phyloP scores from a whole-genome alignment of 176 grass and related monocot genomes.

The Zizania latifolia region DNA sequence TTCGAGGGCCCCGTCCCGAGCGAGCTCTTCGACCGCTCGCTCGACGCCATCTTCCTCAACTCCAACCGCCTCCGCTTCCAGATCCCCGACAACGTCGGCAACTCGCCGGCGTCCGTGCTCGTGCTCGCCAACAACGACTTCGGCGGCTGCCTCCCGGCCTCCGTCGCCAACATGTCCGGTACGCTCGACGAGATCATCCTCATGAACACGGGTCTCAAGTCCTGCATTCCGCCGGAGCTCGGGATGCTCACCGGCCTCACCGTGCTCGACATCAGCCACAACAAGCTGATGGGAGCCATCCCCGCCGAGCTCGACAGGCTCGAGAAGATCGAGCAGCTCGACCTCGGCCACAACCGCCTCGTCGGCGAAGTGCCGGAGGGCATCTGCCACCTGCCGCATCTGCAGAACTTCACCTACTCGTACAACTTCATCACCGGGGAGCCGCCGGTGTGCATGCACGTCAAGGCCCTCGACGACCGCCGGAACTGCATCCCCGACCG shows the following conservation, averaged over 20 bases:
- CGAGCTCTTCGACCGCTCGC: slow-evolving; percentile 56
- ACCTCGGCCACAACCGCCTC: slow-evolving; percentile 68
- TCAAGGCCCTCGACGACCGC: slow-evolving; percentile 34
- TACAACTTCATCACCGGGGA: slow-evolving; percentile 77
- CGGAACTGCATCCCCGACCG: slow-evolving; percentile 57
- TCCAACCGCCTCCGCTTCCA: slow-evolving; percentile 63
- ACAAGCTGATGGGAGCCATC: slow-evolving; percentile 59
- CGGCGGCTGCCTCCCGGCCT: slow-evolving; percentile 60
- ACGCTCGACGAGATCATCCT: slow-evolving; percentile 78
- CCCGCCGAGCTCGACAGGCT: slow-evolving; percentile 45
- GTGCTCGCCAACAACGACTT: slow-evolving; percentile 86
- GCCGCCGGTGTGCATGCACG: slow-evolving; percentile 48
- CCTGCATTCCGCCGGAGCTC: slow-evolving; percentile 65
- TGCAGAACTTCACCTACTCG: slow-evolving; percentile 76
- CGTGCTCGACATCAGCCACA: slow-evolving; percentile 74
- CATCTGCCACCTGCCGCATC: slow-evolving; percentile 54
- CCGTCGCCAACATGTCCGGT: slow-evolving; percentile 70
- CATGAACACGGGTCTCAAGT: slow-evolving; percentile 62
- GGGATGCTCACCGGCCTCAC: slow-evolving; percentile 47
- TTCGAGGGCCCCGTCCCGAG: slow-evolving; percentile 66
- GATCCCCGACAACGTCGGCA: slow-evolving; percentile 83
- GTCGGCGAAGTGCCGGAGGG: slow-evolving; percentile 51
- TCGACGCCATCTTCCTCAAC: slow-evolving; percentile 82
- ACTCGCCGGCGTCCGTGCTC: slow-evolving; percentile 70
- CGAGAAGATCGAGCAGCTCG: slow-evolving; percentile 55